Evolutionary conservation across 306 rosid species (phyloP), one percentile per base, ranked within the genome.

Genomic region (Glycine latifolia): DNA sequence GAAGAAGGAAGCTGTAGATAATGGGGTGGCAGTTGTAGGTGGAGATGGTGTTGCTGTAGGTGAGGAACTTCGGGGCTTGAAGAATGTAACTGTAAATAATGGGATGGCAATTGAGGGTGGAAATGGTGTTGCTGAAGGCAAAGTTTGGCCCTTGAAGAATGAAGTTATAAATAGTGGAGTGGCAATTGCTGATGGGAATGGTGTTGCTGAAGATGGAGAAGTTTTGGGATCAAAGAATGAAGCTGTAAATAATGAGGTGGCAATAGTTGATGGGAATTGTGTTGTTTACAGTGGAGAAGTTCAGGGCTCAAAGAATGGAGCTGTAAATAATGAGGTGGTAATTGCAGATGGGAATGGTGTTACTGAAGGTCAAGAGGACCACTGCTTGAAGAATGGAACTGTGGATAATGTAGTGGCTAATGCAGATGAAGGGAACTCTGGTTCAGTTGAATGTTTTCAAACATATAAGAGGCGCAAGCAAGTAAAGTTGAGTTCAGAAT

Each of bases 401-500:
- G 86, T 79, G 9, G 72, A 75, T 85, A 86, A 85, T 76, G 86
- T 84, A 58, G 53, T 68, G 81, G 75, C 43, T 33, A 48, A 50
- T 68, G 78, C 75, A 46, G 53, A 67, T 73, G 84, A 83, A 33
- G 77, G 84, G 83, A 62, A 85, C 73, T 26, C 31, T 26, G 81
- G 85, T 50, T 59, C 79, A 54, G 70, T 67, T 78, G 88, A 86
- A 72, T 52, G 84, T 62, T 14, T 93, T 73, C 86, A 53, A 72
- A 96, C 99, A 76, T 93, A 93, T 84, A 92, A 93, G 91, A 89
- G 99, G 92, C 92, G 97, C n/a, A 93, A 87, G 82, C 85, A 67
- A 72, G 77, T 55, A 26, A 91, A 77, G 85, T 89, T 63, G 4
- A 63, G 83, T 67, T 73, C 86, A 55, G 90, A 89, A 68, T 87